Base-by-base conservation (phyloP, 495 filamentous ascomycete species). In the Daldinia concentrica region DNA sequence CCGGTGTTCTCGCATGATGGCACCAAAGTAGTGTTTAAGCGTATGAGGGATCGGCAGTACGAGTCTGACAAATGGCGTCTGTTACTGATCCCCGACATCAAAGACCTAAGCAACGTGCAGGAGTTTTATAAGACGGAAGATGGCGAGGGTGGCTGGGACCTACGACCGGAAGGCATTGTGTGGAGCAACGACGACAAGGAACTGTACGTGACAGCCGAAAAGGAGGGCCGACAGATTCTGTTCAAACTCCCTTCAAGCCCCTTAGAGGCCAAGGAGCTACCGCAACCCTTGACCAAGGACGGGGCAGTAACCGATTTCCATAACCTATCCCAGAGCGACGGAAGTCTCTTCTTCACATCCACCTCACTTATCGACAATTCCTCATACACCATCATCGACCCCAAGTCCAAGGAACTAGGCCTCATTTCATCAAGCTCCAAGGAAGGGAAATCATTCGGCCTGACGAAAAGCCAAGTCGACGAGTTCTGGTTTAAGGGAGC, bases 1-100 rank as follows among this genome's bases (percentile, higher is more conserved):
- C 95, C 95, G 1, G 86, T 89, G 4, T 91, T 97, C 67, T 92
- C 92, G 2, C 89, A 91, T 17, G 86, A 90, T 72, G 93, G 92
- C 1, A 86, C 83, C 56, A 85, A 85, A 52, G 86, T 94, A 8
- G 94, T 90, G n/a, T 93, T 97, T 68, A 87, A 93, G 45, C 86
- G 90, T 34, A 94, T 94, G 92, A 83, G 86, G 26, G 82, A 88
- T 66, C 88, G 91, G 71, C 93, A 93, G 24, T 97, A 98, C 76
- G 95, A 98, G 80, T 90, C 90, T 9, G 95, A 98, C 81, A 92
- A 93, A 79, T 91, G 94, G 54, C 85, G 92, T 4, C 85, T 97
- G 4, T 78, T 98, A 58, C 80, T 97, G 14, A 65, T 89, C 6
- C 82, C 83, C 1, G 82, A 89, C 76, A 77, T 93, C 54, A 79